These are phyloP conservation scores for Cyclotella cryptica DNA, from an alignment of 108 stramenopile species.

Conservation along the genomic window DNA sequence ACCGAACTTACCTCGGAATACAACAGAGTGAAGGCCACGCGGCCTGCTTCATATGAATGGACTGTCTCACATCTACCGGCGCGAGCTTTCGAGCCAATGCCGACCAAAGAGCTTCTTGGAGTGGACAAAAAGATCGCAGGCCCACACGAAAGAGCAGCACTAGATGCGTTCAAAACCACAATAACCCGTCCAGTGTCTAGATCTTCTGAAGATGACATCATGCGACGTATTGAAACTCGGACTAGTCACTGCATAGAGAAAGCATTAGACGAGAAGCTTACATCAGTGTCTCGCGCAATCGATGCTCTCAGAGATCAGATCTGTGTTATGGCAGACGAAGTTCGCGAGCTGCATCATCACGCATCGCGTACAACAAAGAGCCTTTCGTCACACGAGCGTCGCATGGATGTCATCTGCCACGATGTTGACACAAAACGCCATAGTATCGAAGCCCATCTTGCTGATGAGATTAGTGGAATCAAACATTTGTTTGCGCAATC, in stretches of 20 bases:
- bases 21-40: neutral
- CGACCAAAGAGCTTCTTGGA: neutral
- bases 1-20: conserved; percentile 18
- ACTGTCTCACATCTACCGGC: neutral
- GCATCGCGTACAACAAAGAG: conserved; percentile 6
- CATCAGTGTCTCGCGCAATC: conserved; percentile 16
- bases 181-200: conserved; percentile 16
- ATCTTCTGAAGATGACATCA: conserved; percentile 10
- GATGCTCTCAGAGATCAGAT: conserved; percentile 50
- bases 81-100: neutral
- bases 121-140: conserved; percentile 1
- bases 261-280: conserved; percentile 24
- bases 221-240: conserved; percentile 1
- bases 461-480: conserved; percentile 18
- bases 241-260: conserved; percentile 22
- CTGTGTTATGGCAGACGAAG: conserved; percentile 22
- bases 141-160: conserved; percentile 23
- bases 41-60: neutral
- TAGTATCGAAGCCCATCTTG: conserved; percentile 26
- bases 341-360: conserved; percentile 21
- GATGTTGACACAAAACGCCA: conserved; percentile 27
- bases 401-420: conserved; percentile 21
- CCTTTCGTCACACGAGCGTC: conserved; percentile 23
- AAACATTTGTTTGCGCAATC: no score
- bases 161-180: conserved; percentile 25